These are phyloP conservation scores for Ogataea saltuana DNA, from an alignment of 805 yeast genomes.

Conservation along the genomic window DNA sequence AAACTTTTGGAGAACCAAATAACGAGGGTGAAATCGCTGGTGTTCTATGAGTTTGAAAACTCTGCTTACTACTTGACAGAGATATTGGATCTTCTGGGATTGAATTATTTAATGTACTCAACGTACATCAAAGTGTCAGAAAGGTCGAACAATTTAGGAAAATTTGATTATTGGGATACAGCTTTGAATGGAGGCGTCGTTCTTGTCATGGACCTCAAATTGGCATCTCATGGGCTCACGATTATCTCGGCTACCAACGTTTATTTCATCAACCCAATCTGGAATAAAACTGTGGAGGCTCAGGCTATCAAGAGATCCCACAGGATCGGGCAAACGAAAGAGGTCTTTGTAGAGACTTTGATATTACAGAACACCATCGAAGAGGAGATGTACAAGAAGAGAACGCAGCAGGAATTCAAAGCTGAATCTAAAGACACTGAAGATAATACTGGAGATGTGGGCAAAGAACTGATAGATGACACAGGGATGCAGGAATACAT, in stretches of 20 bases:
- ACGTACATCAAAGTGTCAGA: slow-evolving; percentile 53
- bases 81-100: slow-evolving; percentile 59
- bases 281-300: slow-evolving; percentile 69
- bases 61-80: slow-evolving; percentile 69
- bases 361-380: slow-evolving; percentile 63
- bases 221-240: slow-evolving; percentile 71
- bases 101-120: slow-evolving; percentile 63
- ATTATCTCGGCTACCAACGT: slow-evolving; percentile 68
- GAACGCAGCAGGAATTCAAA: slow-evolving; percentile 21
- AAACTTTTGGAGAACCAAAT: slow-evolving; percentile 53
- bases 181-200: slow-evolving; percentile 51
- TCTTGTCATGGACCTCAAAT: slow-evolving; percentile 63
- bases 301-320: slow-evolving; percentile 79
- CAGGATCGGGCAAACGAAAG: slow-evolving; percentile 67
- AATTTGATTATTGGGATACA: slow-evolving; percentile 45
- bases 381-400: slow-evolving; percentile 58
- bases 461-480: slow-evolving; percentile 54
- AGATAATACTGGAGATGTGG: slow-evolving; percentile 20
- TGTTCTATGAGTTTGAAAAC: slow-evolving; percentile 72
- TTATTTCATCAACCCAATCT: slow-evolving; percentile 70
- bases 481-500: slow-evolving; percentile 57
- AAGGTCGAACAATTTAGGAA: slow-evolving; percentile 52
- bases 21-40: slow-evolving; percentile 51
- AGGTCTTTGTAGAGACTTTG: slow-evolving; percentile 68
- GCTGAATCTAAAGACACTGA: slow-evolving; percentile 22